Conservation (phyloP, 352 stramenopile species). For the Paralagenidium karlingii region DNA sequence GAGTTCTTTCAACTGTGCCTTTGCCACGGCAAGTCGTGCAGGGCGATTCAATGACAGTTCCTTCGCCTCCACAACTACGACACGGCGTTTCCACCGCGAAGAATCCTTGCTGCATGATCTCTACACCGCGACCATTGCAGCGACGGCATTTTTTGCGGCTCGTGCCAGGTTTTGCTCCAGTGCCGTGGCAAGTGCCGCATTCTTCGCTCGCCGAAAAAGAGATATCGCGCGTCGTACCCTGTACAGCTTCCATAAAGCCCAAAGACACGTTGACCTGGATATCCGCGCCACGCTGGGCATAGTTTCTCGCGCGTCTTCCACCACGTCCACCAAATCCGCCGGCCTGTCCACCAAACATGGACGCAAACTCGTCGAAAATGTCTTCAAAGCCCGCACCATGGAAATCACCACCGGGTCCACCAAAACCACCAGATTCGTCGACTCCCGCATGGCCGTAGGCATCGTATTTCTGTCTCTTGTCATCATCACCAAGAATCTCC, state of each 20-base stretch:
- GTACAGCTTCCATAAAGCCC: constrained; percentile 92
- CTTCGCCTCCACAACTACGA: constrained; percentile 66
- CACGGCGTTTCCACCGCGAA: constrained; percentile 83
- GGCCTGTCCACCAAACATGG: constrained; percentile 55
- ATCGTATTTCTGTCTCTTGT: constrained; percentile 91
- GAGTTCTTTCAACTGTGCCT: constrained; percentile 81
- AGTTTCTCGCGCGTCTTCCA: constrained; percentile 48
- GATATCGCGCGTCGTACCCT: constrained; percentile 84
- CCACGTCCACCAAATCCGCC: constrained; percentile 42
- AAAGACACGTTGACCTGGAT: constrained; percentile 91
- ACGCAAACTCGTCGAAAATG: constrained; percentile 78
- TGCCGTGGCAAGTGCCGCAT: constrained; percentile 70
- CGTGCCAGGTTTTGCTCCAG: constrained; percentile 70
- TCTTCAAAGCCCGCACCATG: constrained; percentile 83
- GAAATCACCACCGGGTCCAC: constrained; percentile 29
- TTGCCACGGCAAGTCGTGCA: constrained; percentile 70
- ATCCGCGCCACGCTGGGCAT: constrained; percentile 83
- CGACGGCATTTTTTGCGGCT: constrained; percentile 64
- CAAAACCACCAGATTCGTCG: constrained; percentile 79
- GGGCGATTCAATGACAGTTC: constrained; percentile 73
- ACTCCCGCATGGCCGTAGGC: constrained; percentile 91
- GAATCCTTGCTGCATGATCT: constrained; percentile 83
- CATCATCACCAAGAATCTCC: constrained; percentile 87
- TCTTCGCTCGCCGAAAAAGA: constrained; percentile 64
- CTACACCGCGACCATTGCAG: constrained; percentile 74